Evolutionary conservation across 106 monocot species (phyloP), one percentile per base, ranked within the genome.

Genomic region (Posidonia australis): DNA sequence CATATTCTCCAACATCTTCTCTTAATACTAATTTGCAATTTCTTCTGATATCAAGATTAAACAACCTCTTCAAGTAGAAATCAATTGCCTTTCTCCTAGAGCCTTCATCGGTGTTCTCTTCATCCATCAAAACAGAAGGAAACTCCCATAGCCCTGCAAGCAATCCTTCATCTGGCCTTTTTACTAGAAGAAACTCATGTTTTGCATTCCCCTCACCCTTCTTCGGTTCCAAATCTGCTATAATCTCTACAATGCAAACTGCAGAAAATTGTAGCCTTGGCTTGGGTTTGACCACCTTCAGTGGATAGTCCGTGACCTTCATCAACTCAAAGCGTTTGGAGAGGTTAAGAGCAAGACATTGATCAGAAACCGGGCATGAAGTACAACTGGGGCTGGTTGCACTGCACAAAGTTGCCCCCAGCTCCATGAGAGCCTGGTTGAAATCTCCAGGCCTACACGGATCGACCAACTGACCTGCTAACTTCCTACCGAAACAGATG

Each of bases 71-170:
- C 63, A 96, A 78, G 74, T 84, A 90, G 12, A 63, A 52, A 68
- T 90, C 75, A 27, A 90, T 82, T 12, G 46, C 72, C 61, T 63
- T 70, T 67, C 86, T 84, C 66, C 94, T 86, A 30, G 66, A 64
- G 10, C 11, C 23, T 53, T 75, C 52, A 72, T 87, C 82, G 0
- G 51, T 73, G 24, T 57, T 48, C 27, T 62, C 53, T 16, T 63
- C 67, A 13, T 82, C 72, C 36, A 96, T 10, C 22, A 84, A 66
- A 74, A 96, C 80, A 11, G 80, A 76, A 44, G 94, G 94, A 46
- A 96, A 96, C 69, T 96, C 94, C 94, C 94, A 96, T 18, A 96
- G 77, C 10, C 94, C 94, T 64, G 94, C 94, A 44, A 96, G 86
- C 66, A 96, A 73, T 31, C 94, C 94, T 72, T 87, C 65, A 47